A percentile compares a stretch with the other conserved stretches of the same genome.
Conservation (phyloP, 2,329 filamentous ascomycete genomes). For the Beauveria medogensis region DNA sequence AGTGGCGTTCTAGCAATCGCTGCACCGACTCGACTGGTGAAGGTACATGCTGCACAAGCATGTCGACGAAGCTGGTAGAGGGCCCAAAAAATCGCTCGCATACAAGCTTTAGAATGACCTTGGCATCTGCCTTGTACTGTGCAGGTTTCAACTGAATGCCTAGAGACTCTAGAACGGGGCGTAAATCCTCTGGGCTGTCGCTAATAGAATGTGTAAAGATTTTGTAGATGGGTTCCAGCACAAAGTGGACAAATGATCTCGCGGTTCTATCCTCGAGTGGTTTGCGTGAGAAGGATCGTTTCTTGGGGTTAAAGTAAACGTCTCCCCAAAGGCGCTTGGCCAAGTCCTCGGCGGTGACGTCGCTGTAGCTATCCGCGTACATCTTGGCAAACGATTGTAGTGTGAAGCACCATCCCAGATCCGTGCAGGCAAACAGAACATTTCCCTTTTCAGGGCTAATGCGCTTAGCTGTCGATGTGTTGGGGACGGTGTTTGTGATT, state of each 20-base stretch:
- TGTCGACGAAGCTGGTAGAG: slow-evolving; percentile 86
- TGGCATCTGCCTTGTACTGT: slow-evolving; percentile 84
- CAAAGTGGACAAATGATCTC: slow-evolving; percentile 86
- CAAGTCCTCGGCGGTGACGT: slow-evolving; percentile 76
- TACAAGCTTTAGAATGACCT: slow-evolving; percentile 77
- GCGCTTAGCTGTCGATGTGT: slow-evolving; percentile 68
- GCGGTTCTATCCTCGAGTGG: slow-evolving; percentile 70
- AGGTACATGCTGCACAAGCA: slow-evolving; percentile 83
- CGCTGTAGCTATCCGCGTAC: slow-evolving; percentile 84
- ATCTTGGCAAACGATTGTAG: slow-evolving; percentile 90
- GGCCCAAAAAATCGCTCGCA: slow-evolving; percentile 95
- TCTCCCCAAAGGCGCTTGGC: slow-evolving; percentile 87
- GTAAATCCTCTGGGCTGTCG: slow-evolving; percentile 77
- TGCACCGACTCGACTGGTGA: slow-evolving; percentile 74
- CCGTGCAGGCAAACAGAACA: slow-evolving; percentile 90
- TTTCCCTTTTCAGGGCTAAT: slow-evolving; percentile 96
- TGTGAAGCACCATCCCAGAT: slow-evolving; percentile 96
- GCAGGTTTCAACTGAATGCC: slow-evolving; percentile 86
- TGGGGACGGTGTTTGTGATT: slow-evolving; percentile 81
- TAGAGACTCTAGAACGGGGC: slow-evolving; percentile 66
- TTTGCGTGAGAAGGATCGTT: slow-evolving; percentile 87
- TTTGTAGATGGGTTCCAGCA: slow-evolving; percentile 96
- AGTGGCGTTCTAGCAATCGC: slow-evolving; percentile 74
- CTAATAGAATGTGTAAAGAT: slow-evolving; percentile 92
- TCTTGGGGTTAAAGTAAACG: slow-evolving; percentile 88